Base-by-base conservation (phyloP, 1,284 basidiomycete genomes). In the Pseudozyma pruni region DNA sequence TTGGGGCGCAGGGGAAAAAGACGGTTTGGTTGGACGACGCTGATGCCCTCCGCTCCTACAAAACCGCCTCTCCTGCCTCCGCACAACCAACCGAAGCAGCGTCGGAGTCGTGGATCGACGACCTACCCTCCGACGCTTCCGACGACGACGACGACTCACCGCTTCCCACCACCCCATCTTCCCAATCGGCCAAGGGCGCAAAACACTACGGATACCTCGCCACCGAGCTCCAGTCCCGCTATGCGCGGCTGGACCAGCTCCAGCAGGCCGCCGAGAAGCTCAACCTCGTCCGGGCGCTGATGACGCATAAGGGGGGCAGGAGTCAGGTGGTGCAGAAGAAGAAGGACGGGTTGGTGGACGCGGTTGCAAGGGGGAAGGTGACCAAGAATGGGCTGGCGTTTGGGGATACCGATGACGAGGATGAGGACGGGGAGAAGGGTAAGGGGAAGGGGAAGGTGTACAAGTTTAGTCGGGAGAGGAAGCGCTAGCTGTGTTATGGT, bases 1-100 rank as follows among this genome's bases (percentile, higher is more conserved):
- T 75, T n/a, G 68, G 66, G 3, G 62, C 72, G 4, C 59, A 70
- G 45, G 80, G 79, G 3, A 79, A 78, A 49, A 79, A 75, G 64
- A 82, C 80, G 4, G 58, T 81, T 14, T 82, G 80, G 80, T 33
- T 73, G 17, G 79, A 81, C 27, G 64, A 62, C 32, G 74, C 64
- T 4, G 69, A 79, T 23, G 67, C 71, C 0, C 40, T 64, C 4
- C 56, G 68, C 10, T 34, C 57, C 2, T 71, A 71, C 39, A n/a
- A 34, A 1, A 27, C 66, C 7, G 23, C 58, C 10, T 40, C 66
- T 2, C 8, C 48, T 9, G 8, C 38, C 4, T 16, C 17, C 14
- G 13, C 27, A n/a, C 11, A 42, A 17, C 14, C 41, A 13, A 19
- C 32, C 25, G 53, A 20, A n/a, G n/a, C n/a, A n/a, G n/a, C n/a